These are phyloP conservation scores for Arxiozyma bovina DNA, from an alignment of 1,139 yeast species.

Conservation along the genomic window DNA sequence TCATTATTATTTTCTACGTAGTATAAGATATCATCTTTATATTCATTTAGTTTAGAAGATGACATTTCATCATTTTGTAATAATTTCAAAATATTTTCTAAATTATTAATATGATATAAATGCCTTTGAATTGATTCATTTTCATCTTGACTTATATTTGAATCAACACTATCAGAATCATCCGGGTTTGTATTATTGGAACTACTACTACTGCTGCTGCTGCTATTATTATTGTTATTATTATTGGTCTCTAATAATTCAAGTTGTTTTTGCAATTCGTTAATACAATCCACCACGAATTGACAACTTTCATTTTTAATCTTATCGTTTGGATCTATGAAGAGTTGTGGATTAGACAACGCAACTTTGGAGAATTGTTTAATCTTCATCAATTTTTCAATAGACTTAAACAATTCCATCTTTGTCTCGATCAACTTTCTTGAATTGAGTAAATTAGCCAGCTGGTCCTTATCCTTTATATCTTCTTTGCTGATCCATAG, in stretches of 20 bases:
- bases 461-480: slow-evolving; percentile 65
- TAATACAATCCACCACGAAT: slow-evolving; percentile 66
- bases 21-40: slow-evolving; percentile 85
- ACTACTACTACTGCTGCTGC: neutral
- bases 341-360: slow-evolving; percentile 49
- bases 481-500: slow-evolving; percentile 92
- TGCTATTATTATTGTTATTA: neutral
- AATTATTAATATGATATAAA: slow-evolving; percentile 63
- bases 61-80: slow-evolving; percentile 78
- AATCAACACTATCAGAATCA: neutral
- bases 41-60: slow-evolving; percentile 68
- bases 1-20: slow-evolving; percentile 94
- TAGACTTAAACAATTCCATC: slow-evolving; percentile 94
- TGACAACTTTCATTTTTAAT: slow-evolving; percentile 70
- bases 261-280: slow-evolving; percentile 73
- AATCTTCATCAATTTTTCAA: slow-evolving; percentile 89
- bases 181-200: neutral
- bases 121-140: slow-evolving; percentile 66
- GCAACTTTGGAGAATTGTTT: slow-evolving; percentile 96
- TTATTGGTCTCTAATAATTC: slow-evolving; percentile 41
- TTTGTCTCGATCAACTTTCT: slow-evolving; percentile 80
- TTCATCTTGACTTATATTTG: slow-evolving; percentile 43
- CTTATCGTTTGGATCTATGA: slow-evolving; percentile 56
- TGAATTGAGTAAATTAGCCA: slow-evolving; percentile 44
- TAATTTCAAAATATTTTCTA: slow-evolving; percentile 69